These are phyloP conservation scores for Cryptococcus sp. DNA, from an alignment of 1,284 basidiomycete genomes.

Conservation along the genomic window DNA sequence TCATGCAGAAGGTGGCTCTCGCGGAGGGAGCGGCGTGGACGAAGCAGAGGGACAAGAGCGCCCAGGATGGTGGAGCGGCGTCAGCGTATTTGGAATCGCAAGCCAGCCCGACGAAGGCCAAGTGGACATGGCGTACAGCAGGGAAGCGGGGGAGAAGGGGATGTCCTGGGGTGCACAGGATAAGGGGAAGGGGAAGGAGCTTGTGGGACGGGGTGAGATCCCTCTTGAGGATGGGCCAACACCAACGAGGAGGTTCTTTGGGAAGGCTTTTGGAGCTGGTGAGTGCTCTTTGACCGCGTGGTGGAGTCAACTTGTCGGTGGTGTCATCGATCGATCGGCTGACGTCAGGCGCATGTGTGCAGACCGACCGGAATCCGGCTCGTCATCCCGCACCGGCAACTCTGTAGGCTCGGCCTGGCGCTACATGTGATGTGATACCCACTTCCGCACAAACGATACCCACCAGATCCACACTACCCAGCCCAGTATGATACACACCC, in stretches of 20 bases:
- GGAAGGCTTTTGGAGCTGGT: conserved; percentile 3
- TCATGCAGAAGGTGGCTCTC: too few species aligned
- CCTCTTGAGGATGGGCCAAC: neutral
- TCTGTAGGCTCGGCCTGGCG: conserved; percentile 13
- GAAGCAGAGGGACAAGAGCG: too few species aligned
- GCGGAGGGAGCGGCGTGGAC: too few species aligned
- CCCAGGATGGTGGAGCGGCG: too few species aligned
- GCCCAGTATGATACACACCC: too few species aligned
- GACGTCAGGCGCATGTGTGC: neutral
- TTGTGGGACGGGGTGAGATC: neutral
- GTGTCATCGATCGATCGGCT: too few species aligned
- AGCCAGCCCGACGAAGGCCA: too few species aligned
- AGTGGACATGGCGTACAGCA: too few species aligned
- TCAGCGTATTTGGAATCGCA: too few species aligned
- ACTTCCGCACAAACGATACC: too few species aligned
- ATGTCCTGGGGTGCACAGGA: neutral
- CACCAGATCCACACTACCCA: too few species aligned
- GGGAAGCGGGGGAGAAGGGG: neutral
- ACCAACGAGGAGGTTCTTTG: conserved; percentile 13
- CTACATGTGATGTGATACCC: conserved; percentile 4
- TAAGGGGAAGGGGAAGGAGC: neutral
- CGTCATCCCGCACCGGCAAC: conserved; percentile 6
- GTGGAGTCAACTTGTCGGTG: neutral
- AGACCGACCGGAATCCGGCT: conserved; percentile 8
- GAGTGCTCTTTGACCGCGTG: neutral